Percentiles rank a stretch among this genome's conserved stretches.
These are phyloP conservation scores for Trypanosoma congolense DNA, from an alignment of 208 protist species.

Conservation along the genomic window DNA sequence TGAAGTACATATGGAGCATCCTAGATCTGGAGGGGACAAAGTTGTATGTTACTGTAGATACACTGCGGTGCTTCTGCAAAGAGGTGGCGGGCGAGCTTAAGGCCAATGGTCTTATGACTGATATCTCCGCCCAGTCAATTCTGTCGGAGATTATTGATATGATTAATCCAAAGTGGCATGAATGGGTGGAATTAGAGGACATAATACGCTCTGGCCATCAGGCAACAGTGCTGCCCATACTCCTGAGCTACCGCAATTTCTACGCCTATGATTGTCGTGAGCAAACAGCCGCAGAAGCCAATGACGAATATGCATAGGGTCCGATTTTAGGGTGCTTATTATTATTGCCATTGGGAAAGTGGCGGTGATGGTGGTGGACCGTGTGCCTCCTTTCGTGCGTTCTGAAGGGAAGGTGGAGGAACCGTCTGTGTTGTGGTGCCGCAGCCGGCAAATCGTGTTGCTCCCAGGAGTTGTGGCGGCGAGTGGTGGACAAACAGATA, in stretches of 20 bases:
- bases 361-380: neutral
- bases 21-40: slow-evolving; percentile 76
- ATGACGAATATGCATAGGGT: slow-evolving; percentile 62
- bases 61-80: slow-evolving; percentile 81
- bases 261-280: slow-evolving; percentile 88
- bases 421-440: too few relatives aligned
- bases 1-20: slow-evolving; percentile 84
- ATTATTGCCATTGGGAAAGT: neutral
- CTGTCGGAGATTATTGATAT: slow-evolving; percentile 88
- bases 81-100: slow-evolving; percentile 76
- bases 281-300: slow-evolving; percentile 71
- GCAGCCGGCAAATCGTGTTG: too few relatives aligned
- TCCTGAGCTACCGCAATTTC: slow-evolving; percentile 83
- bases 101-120: slow-evolving; percentile 63
- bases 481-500: too few relatives aligned
- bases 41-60: slow-evolving; percentile 50
- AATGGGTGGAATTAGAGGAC: slow-evolving; percentile 78
- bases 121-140: slow-evolving; percentile 79
- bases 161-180: slow-evolving; percentile 85
- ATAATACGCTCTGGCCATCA: slow-evolving; percentile 76
- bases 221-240: slow-evolving; percentile 74
- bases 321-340: neutral
- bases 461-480: too few relatives aligned
- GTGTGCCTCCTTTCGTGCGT: too few relatives aligned
- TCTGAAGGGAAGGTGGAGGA: too few relatives aligned